These are phyloP conservation scores for Pythium sp. DNA, from an alignment of 352 stramenopile genomes.

Conservation along the genomic window DNA sequence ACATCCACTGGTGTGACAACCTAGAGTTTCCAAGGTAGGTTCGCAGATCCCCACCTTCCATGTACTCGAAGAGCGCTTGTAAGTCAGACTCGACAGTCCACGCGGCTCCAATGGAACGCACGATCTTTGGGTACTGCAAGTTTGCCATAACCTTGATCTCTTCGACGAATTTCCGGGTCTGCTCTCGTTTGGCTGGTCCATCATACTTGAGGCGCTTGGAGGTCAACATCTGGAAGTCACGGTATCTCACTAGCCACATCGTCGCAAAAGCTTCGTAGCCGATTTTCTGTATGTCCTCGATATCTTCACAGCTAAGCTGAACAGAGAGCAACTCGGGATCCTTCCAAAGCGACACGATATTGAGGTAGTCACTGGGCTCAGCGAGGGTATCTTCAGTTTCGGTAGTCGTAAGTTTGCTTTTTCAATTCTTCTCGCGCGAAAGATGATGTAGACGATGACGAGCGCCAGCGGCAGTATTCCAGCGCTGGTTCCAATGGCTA, in stretches of 20 bases:
- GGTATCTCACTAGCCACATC: slow-evolving; percentile 12
- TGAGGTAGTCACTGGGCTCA: not conserved
- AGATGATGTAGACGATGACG: not conserved
- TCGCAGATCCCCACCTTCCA: slow-evolving; percentile 50
- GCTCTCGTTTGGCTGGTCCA: slow-evolving; percentile 26
- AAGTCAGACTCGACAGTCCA: slow-evolving; percentile 52
- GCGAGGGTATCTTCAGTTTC: not conserved
- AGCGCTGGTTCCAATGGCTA: not conserved
- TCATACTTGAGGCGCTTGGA: slow-evolving; percentile 40
- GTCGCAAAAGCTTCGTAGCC: slow-evolving; percentile 6
- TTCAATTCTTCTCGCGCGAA: not conserved
- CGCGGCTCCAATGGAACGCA: slow-evolving; percentile 46
- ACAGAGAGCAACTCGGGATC: slow-evolving; percentile 46
- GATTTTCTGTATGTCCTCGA: slow-evolving; percentile 31
- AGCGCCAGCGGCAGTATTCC: slow-evolving; percentile 3
- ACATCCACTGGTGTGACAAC: slow-evolving; percentile 27
- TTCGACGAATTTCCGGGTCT: slow-evolving; percentile 39
- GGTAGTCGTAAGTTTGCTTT: not conserved
- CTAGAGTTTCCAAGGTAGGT: slow-evolving; percentile 22
- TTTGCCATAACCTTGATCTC: slow-evolving; percentile 56
- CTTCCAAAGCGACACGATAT: slow-evolving; percentile 32
- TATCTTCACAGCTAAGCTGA: slow-evolving; percentile 40
- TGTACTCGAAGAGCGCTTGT: slow-evolving; percentile 65
- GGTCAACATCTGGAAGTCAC: not conserved
- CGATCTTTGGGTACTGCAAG: slow-evolving; percentile 46